A percentile compares a stretch with the other conserved stretches of the same genome.
These are phyloP conservation scores for Leucosporidium yakuticum DNA, from an alignment of 768 basidiomycete genomes.

Conservation along the genomic window DNA sequence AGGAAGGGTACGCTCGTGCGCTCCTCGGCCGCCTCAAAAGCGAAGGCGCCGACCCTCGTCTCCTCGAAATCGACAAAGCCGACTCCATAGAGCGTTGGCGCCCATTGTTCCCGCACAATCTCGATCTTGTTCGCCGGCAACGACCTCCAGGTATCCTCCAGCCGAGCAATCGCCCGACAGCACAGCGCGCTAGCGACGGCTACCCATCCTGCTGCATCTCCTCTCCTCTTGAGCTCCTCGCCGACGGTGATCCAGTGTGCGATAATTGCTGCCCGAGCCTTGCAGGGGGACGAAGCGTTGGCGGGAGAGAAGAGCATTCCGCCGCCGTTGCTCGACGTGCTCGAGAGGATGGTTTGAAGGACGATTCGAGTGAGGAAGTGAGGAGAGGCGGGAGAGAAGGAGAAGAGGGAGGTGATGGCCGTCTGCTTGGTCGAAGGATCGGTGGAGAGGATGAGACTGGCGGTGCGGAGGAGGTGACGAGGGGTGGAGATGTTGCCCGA, in stretches of 20 bases:
- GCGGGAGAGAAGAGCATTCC: background rate
- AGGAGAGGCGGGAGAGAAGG: slow-evolving; percentile 5
- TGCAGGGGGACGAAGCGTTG: background rate
- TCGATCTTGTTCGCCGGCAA: background rate
- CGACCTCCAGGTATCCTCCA: slow-evolving; percentile 18
- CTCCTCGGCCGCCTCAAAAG: background rate
- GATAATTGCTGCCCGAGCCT: slow-evolving; percentile 2
- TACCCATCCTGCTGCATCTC: slow-evolving; percentile 19
- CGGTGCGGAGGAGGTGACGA: background rate
- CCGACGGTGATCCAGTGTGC: slow-evolving; percentile 23
- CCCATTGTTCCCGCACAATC: background rate
- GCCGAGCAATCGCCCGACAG: slow-evolving; percentile 16
- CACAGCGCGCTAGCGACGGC: slow-evolving; percentile 25
- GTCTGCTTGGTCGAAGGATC: background rate
- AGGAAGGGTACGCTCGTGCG: slow-evolving; percentile 1
- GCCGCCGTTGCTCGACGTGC: background rate
- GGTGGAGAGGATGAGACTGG: background rate
- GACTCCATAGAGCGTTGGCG: background rate
- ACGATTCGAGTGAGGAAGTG: slow-evolving; percentile 23
- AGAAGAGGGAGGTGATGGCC: slow-evolving; percentile 3
- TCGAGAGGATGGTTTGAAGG: slow-evolving; percentile 13
- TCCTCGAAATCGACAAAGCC: slow-evolving; percentile 5
- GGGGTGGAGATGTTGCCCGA: background rate
- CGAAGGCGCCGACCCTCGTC: background rate
- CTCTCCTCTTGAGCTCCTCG: slow-evolving; percentile 4